phyloP scores from a whole-genome alignment of 306 rosid species.

The Albizia julibrissin region DNA sequence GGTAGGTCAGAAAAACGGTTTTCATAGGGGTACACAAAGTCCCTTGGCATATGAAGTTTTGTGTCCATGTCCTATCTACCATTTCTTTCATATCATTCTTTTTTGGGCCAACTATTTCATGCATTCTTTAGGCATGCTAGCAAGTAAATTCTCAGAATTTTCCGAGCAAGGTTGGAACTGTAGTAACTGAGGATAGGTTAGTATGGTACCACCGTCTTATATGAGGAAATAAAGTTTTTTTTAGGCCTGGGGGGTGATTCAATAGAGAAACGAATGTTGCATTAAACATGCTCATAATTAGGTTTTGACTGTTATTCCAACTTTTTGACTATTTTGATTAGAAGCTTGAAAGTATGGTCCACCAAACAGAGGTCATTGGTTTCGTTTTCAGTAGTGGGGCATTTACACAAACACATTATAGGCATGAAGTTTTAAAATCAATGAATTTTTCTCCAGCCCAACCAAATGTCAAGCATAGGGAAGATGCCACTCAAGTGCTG shows the following conservation, averaged over 20 bases:
- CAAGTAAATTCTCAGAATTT: neutral
- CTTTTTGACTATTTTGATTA: slow-evolving; percentile 31
- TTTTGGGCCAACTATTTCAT: neutral
- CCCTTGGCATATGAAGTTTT: neutral
- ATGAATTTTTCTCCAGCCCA: slow-evolving; percentile 24
- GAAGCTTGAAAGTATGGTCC: slow-evolving; percentile 38
- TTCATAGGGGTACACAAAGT: neutral
- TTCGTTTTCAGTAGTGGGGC: slow-evolving; percentile 50
- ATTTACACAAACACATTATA: slow-evolving; percentile 28
- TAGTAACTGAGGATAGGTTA: neutral
- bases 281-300: slow-evolving; percentile 37
- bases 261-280: slow-evolving; percentile 31
- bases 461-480: slow-evolving; percentile 21
- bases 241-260: slow-evolving; percentile 11
- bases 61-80: neutral
- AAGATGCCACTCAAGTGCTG: slow-evolving; percentile 11
- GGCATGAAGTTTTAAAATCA: slow-evolving; percentile 35
- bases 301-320: slow-evolving; percentile 33
- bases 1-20: neutral
- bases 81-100: neutral
- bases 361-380: slow-evolving; percentile 33
- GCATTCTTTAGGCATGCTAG: neutral
- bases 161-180: neutral
- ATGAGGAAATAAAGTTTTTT: neutral
- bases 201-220: neutral